Evolutionary conservation across 176 grass and related monocot genomes (phyloP).

Genomic region (Ananas comosus): DNA sequence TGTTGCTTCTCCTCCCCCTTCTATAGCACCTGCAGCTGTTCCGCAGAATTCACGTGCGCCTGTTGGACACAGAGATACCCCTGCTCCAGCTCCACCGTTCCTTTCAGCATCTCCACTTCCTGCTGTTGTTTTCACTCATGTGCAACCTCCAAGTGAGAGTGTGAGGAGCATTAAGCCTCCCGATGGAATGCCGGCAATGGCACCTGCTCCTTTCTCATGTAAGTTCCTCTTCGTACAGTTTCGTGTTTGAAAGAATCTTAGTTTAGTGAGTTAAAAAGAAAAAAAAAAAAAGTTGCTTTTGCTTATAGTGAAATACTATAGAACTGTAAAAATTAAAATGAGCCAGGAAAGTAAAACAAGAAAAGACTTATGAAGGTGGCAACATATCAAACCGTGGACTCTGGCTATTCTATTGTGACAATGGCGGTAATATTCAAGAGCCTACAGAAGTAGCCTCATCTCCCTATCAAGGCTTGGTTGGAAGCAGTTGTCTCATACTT

Average conservation of each 20-base stretch:
- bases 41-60: conserved; percentile 27
- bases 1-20: conserved; percentile 17
- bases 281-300: background rate
- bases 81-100: conserved; percentile 17
- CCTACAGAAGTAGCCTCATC: too few species aligned
- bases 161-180: conserved; percentile 8
- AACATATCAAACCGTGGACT: too few species aligned
- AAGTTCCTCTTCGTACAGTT: conserved; percentile 25
- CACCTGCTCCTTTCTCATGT: conserved; percentile 42
- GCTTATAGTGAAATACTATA: too few species aligned
- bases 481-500: too few species aligned
- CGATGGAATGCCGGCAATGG: conserved; percentile 25
- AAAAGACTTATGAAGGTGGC: too few species aligned
- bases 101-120: conserved; percentile 23
- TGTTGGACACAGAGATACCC: conserved; percentile 23
- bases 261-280: background rate
- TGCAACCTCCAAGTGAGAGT: conserved; percentile 34
- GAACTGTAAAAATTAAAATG: too few species aligned
- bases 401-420: too few species aligned
- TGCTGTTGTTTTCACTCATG: conserved; percentile 28
- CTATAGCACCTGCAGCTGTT: conserved; percentile 9
- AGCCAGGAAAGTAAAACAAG: too few species aligned
- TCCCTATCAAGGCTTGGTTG: too few species aligned
- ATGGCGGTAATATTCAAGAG: too few species aligned
- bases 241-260: background rate